Base-by-base conservation (phyloP, 805 yeast genomes). In the Saccharomyces kudriavzevii region DNA sequence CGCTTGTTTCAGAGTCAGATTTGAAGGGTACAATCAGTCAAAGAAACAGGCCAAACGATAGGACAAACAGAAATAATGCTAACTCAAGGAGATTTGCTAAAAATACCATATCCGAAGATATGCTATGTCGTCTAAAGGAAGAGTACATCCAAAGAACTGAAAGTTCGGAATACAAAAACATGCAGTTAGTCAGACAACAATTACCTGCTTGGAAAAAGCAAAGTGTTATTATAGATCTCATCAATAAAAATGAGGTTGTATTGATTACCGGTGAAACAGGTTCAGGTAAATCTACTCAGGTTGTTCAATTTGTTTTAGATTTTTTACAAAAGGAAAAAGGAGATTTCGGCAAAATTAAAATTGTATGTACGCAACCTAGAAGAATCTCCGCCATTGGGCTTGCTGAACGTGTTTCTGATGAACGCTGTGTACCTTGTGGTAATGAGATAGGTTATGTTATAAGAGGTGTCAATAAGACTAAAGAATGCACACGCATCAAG, bases 201-300 rank as follows among this genome's bases (percentile, higher is more conserved):
- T 71, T 92, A 30, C 98, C 99, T 0, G 98, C 98, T 0, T 92
- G 96, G 96, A 67, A 73, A 13, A 86, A 84, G 64, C 77, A 74
- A 51, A 69, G 77, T 0, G 75, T 79, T 5, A 74, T 92, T 43
- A 76, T 87, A 1, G 61, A 78, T 0, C 70, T 82, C 3, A 81
- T 92, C 3, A 74, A 76, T 28, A 56, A 73, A 0, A 79, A 87
- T 63, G 81, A 81, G 57, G 86, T 89, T 4, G 82, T 87, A 1
- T 49, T 92, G 31, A 79, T 92, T 40, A 92, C 98, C 1, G 99
- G 98, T 67, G 99, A 94, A 67, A 92, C 98, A 0, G 98, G 98
- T 61, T 91, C 97, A 1, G 98, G 98, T 60, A 92, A 92, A 65
- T 89, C 97, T 0, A 92, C 99, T 0, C 99, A 92, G 66, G 82